phyloP scores from a whole-genome alignment of 805 yeast species.

The Wickerhamiella spandovensis region DNA sequence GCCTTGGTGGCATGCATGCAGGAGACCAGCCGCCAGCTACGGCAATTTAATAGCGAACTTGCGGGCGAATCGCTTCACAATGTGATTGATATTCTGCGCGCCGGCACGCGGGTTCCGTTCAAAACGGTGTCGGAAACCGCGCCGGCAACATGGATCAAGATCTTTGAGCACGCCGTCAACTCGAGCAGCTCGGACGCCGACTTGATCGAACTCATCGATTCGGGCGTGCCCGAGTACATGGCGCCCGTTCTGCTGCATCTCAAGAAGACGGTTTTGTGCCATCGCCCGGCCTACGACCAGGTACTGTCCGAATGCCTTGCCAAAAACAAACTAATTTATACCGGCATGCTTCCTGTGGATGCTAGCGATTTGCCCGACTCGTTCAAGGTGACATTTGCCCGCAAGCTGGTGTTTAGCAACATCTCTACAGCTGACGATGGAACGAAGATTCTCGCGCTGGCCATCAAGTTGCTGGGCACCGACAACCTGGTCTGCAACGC shows the following conservation, averaged over 20 bases:
- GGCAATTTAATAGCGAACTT: not conserved
- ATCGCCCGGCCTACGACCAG: not conserved
- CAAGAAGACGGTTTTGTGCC: not conserved
- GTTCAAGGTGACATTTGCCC: not conserved
- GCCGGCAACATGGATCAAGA: not conserved
- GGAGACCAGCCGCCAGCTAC: not conserved
- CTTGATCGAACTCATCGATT: not conserved
- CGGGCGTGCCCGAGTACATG: not conserved
- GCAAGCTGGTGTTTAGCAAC: not conserved
- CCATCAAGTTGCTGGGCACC: not conserved
- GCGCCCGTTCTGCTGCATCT: not conserved
- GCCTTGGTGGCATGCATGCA: not conserved
- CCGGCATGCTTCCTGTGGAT: not conserved
- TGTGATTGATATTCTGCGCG: not conserved
- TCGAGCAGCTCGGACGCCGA: not conserved
- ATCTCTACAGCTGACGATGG: not conserved
- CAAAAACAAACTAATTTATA: not conserved
- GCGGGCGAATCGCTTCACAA: not conserved
- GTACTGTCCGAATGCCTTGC: not conserved
- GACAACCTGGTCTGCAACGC: constrained; percentile 1
- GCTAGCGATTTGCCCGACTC: not conserved
- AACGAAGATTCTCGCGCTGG: not conserved
- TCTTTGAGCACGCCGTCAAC: not conserved
- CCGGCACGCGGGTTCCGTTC: not conserved
- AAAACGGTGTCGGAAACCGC: not conserved